Evolutionary conservation across 108 stramenopile genomes (phyloP), one percentile per base, ranked within the genome.

Genomic region (Licmophora abbreviata): DNA sequence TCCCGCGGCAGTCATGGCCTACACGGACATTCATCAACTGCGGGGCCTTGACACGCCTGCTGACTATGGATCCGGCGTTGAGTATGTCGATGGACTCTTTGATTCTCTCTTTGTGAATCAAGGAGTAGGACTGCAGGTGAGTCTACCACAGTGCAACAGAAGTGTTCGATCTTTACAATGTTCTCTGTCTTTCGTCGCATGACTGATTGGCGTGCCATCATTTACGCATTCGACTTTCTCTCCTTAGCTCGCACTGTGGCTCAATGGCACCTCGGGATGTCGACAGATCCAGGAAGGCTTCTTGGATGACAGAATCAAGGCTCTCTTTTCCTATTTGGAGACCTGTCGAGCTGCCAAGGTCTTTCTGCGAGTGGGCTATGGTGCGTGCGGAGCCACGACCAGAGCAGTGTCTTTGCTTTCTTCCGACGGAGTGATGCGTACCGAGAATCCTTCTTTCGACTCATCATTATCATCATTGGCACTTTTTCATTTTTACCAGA

Each of bases 171-270:
- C 11, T 29, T 11, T 50, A 14, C 34, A 35, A 35, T 28, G 12
- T 45, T 45, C 23, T 45, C 23, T 12, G 18, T 25, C n/a, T 45
- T 20, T 45, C n/a, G 14, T 45, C 9, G 9, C n/a, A 11, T 20
- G 10, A 35, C 34, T 35, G 12, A 35, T 35, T 9, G 34, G 9
- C 12, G 34, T 35, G 12, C 34, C 44, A n/a, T 11, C 34, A 35
- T 35, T 35, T 35, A 3, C 5, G 10, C 31, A 27, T 32, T 50
- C 55, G 12, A 29, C 58, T 15, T 27, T 50, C 8, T 65, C 51
- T 12, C 56, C 78, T n/a, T 79, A 88, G 71, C 75, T 89, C 26
- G 88, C 84, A 15, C 51, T 90, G 40, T 90, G 84, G 84, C 63
- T 90, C 23, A 79, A 83, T 69, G 88, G 88, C n/a, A 64, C 73